phyloP scores from a whole-genome alignment of 2,329 filamentous ascomycete genomes.

The Alternaria tenuissima region DNA sequence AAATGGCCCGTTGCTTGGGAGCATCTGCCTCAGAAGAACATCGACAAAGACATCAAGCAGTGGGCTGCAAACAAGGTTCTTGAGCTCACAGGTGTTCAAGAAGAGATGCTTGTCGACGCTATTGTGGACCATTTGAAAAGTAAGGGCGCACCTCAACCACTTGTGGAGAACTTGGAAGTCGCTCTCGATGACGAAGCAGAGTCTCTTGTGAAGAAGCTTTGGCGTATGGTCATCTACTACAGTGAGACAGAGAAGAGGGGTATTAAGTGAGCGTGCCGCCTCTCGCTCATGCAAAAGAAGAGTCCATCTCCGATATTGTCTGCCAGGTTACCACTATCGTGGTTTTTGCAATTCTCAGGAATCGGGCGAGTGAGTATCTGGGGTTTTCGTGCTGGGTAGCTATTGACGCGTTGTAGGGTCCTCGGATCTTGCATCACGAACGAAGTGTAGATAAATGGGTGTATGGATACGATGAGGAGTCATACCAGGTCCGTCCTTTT shows the following conservation, averaged over 20 bases:
- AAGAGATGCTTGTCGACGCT: constrained; percentile 92
- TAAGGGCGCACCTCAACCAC: constrained; percentile 75
- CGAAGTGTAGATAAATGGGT: constrained; percentile 16
- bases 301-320: background rate
- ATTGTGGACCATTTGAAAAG: constrained; percentile 86
- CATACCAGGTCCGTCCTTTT: constrained; percentile 16
- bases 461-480: constrained; percentile 13
- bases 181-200: constrained; percentile 95
- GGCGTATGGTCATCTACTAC: constrained; percentile 98
- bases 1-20: constrained; percentile 94
- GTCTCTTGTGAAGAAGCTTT: constrained; percentile 92
- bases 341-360: background rate
- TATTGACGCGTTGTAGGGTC: constrained; percentile 34
- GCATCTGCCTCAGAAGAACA: constrained; percentile 79
- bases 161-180: constrained; percentile 85
- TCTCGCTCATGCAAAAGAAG: background rate
- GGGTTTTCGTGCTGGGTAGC: constrained; percentile 12
- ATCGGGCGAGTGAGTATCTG: constrained; percentile 25
- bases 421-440: constrained; percentile 29
- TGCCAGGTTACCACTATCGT: background rate
- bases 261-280: constrained; percentile 54
- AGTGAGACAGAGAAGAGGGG: constrained; percentile 93
- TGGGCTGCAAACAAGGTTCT: constrained; percentile 99
- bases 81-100: constrained; percentile 94
- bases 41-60: constrained; percentile 86